Conservation (phyloP, 768 basidiomycete species). For the Termitomyces sp. region DNA sequence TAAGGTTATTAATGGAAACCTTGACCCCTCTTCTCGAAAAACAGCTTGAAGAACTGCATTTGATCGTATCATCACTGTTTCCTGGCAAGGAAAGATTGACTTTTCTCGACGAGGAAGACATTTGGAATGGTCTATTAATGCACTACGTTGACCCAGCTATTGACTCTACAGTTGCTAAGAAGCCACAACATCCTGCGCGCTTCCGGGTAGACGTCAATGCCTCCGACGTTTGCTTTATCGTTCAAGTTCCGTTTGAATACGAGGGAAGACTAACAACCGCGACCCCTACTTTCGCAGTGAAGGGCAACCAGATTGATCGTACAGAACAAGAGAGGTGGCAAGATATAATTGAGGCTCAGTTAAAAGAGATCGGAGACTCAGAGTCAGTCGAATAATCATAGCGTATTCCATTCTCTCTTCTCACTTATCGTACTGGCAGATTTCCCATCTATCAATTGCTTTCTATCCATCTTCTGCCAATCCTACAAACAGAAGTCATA, state of each 20-base stretch:
- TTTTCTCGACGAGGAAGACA: conserved; percentile 34
- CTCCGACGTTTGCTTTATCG: conserved; percentile 31
- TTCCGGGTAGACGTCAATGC: conserved; percentile 28
- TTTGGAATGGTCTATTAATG: conserved; percentile 2
- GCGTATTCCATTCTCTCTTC: not conserved
- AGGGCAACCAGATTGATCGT: conserved; percentile 40
- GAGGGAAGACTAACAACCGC: conserved; percentile 5
- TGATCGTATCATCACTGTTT: conserved; percentile 58
- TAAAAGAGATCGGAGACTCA: conserved; percentile 27
- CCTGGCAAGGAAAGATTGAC: conserved; percentile 44
- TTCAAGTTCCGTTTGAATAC: conserved; percentile 15
- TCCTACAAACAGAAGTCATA: conserved; percentile 37
- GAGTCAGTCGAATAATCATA: conserved; percentile 20
- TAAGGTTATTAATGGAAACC: not conserved
- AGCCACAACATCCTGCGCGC: conserved; percentile 17
- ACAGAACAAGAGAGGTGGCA: conserved; percentile 47
- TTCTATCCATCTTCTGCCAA: conserved; percentile 50
- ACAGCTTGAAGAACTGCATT: conserved; percentile 46
- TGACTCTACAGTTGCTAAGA: conserved; percentile 11
- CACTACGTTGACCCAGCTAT: not conserved
- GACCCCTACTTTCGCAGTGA: conserved; percentile 28
- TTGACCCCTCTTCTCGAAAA: not conserved
- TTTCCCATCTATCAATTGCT: conserved; percentile 59
- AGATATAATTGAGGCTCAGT: conserved; percentile 28
- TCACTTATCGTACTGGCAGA: conserved; percentile 23